Conservation (phyloP, 2,329 filamentous ascomycete genomes). For the Paracamarosporium sp. region DNA sequence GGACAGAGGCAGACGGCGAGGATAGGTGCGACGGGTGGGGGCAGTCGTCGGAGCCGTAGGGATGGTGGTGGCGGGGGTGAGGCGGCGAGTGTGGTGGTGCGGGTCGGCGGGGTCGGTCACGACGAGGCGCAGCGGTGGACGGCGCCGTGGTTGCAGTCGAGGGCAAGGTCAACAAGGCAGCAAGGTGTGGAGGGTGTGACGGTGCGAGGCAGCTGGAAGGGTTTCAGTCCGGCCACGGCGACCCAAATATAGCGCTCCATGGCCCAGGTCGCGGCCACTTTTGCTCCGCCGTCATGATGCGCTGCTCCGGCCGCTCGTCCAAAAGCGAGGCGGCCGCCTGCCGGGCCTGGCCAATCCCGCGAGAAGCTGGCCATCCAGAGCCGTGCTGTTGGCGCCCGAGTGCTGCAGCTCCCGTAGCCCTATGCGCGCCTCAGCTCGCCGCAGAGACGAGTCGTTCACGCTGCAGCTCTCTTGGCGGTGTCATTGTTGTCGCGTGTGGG, state of each 20-base stretch:
- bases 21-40: neutral
- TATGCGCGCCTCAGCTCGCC: slow-evolving; percentile 8
- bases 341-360: slow-evolving; percentile 12
- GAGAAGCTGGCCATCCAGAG: slow-evolving; percentile 28
- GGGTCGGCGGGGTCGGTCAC: slow-evolving; percentile 9
- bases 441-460: slow-evolving; percentile 2
- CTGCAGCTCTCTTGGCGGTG: slow-evolving; percentile 2
- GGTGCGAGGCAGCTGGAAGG: neutral
- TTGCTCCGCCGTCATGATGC: neutral
- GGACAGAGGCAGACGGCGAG: slow-evolving; percentile 2
- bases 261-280: neutral
- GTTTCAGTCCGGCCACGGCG: slow-evolving; percentile 13
- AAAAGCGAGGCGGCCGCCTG: slow-evolving; percentile 8
- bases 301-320: neutral
- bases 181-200: slow-evolving; percentile 6
- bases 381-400: slow-evolving; percentile 29
- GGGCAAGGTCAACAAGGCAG: slow-evolving; percentile 3
- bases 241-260: neutral
- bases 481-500: neutral
- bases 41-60: neutral
- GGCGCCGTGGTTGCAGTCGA: neutral
- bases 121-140: slow-evolving; percentile 21
- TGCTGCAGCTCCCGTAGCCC: slow-evolving; percentile 19
- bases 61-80: slow-evolving; percentile 12
- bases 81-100: slow-evolving; percentile 8